These are phyloP conservation scores for Diaporthe capsici DNA, from an alignment of 2,329 filamentous ascomycete genomes.

Conservation along the genomic window DNA sequence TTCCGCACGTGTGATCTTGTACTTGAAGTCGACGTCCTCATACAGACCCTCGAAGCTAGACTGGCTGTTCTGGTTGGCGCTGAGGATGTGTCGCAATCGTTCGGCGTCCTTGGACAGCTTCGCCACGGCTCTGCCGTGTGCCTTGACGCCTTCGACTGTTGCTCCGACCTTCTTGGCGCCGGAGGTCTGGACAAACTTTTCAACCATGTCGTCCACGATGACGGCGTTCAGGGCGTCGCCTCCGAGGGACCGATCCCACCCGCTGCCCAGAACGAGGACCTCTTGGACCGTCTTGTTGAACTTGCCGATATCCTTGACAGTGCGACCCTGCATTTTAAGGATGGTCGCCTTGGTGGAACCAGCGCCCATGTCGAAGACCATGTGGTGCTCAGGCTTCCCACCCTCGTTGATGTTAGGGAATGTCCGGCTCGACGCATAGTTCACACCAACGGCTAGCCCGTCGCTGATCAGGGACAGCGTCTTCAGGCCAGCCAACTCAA, in stretches of 20 bases:
- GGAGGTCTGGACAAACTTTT: conserved; percentile 80
- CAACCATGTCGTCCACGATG: conserved; percentile 90
- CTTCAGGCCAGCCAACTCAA: conserved; percentile 88
- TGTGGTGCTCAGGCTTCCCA: conserved; percentile 88
- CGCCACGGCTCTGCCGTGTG: conserved; percentile 86
- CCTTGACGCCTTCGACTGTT: conserved; percentile 73
- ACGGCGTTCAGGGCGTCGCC: conserved; percentile 91
- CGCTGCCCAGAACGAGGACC: conserved; percentile 87
- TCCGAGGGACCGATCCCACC: conserved; percentile 91
- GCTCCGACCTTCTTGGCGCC: conserved; percentile 76
- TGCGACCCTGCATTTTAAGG: conserved; percentile 88
- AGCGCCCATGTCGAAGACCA: conserved; percentile 98
- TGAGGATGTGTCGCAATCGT: conserved; percentile 87
- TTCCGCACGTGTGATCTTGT: conserved; percentile 83
- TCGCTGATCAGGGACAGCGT: conserved; percentile 90
- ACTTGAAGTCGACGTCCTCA: conserved; percentile 93
- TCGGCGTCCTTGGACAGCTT: conserved; percentile 96
- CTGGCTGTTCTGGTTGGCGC: conserved; percentile 88
- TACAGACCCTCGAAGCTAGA: conserved; percentile 90
- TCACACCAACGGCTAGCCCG: conserved; percentile 90
- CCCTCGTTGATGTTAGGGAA: conserved; percentile 89
- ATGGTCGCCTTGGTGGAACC: conserved; percentile 93
- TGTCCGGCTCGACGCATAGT: conserved; percentile 92
- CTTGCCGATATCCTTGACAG: conserved; percentile 91
- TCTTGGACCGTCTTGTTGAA: conserved; percentile 98